phyloP scores from a whole-genome alignment of 768 basidiomycete genomes.

The Rhizopogon salebrosus region DNA sequence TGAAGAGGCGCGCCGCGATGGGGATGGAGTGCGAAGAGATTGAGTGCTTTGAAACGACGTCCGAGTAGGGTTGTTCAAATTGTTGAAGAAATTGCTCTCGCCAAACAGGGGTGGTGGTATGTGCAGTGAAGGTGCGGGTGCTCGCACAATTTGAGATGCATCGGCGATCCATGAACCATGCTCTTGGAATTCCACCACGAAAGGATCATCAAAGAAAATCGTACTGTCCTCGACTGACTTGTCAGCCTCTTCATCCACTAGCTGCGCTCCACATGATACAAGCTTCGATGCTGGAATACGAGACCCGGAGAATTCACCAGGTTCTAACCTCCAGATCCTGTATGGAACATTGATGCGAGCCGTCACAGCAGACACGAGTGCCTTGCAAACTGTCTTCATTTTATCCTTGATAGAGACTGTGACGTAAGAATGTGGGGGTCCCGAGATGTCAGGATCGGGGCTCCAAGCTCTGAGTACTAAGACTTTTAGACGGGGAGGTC shows the following conservation, averaged over 20 bases:
- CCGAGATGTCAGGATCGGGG: conserved; percentile 22
- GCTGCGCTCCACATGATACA: conserved; percentile 27
- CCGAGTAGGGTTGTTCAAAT: conserved; percentile 25
- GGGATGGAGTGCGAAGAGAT: conserved; percentile 17
- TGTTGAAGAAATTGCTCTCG: conserved; percentile 52
- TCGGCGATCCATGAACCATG: conserved; percentile 57
- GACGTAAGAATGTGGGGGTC: conserved; percentile 30
- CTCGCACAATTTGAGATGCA: conserved; percentile 6
- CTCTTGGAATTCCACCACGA: conserved; percentile 72
- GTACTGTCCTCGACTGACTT: conserved; percentile 54
- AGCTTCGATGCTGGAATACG: conserved; percentile 24
- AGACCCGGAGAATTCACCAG: conserved; percentile 27
- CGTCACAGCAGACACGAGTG: conserved; percentile 35
- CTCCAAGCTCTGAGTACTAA: conserved; percentile 35
- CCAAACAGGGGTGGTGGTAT: conserved; percentile 49
- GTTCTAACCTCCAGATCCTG: conserved; percentile 62
- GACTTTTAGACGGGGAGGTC: conserved; percentile 60
- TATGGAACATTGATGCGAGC: conserved; percentile 32
- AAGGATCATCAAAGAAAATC: conserved; percentile 58
- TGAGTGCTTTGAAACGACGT: conserved; percentile 20
- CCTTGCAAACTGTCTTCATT: conserved; percentile 35
- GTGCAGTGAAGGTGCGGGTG: conserved; percentile 11
- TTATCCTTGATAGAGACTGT: conserved; percentile 50
- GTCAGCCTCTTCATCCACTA: conserved; percentile 38
- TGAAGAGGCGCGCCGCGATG: conserved; percentile 14